phyloP scores from a whole-genome alignment of 176 grass and related monocot species.

The Phoenix roebelenii region DNA sequence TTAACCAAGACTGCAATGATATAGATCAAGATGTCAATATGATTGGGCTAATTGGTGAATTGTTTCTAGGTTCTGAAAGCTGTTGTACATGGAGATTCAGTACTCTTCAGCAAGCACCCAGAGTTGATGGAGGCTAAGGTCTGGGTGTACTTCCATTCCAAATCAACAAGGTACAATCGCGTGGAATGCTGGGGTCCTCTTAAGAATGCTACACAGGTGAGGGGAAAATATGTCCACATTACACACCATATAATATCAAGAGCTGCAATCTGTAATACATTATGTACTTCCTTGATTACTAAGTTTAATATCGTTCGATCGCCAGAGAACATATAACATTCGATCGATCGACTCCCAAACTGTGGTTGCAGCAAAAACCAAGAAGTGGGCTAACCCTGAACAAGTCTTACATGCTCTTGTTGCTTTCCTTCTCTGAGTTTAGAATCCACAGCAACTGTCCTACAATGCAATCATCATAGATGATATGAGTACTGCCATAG shows the following conservation, averaged over 20 bases:
- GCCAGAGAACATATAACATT: conserved; percentile 40
- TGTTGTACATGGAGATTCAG: conserved; percentile 63
- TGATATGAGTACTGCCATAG: conserved; percentile 15
- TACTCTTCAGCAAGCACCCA: conserved; percentile 50
- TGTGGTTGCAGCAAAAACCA: conserved; percentile 23
- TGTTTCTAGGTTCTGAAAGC: conserved; percentile 60
- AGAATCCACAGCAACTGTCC: conserved; percentile 8
- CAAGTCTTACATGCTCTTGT: conserved; percentile 62
- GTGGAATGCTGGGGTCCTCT: conserved; percentile 87
- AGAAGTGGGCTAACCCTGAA: conserved; percentile 35
- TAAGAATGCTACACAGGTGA: conserved; percentile 48
- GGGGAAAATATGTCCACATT: not conserved
- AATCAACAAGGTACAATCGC: conserved; percentile 60
- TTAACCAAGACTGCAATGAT: too few species aligned
- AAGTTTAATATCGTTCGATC: not conserved
- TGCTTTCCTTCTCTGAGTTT: conserved; percentile 56
- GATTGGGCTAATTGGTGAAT: conserved; percentile 1
- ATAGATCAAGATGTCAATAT: not conserved
- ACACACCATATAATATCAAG: not conserved
- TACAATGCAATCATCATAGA: conserved; percentile 3
- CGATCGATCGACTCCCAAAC: conserved; percentile 26
- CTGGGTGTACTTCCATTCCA: conserved; percentile 86
- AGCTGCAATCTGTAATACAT: not conserved
- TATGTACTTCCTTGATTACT: too few species aligned
- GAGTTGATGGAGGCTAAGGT: conserved; percentile 80